A percentile compares a stretch with the other conserved stretches of the same genome.
These are phyloP conservation scores for Xylaria sp. DNA, from an alignment of 2,329 filamentous ascomycete genomes.

Conservation along the genomic window DNA sequence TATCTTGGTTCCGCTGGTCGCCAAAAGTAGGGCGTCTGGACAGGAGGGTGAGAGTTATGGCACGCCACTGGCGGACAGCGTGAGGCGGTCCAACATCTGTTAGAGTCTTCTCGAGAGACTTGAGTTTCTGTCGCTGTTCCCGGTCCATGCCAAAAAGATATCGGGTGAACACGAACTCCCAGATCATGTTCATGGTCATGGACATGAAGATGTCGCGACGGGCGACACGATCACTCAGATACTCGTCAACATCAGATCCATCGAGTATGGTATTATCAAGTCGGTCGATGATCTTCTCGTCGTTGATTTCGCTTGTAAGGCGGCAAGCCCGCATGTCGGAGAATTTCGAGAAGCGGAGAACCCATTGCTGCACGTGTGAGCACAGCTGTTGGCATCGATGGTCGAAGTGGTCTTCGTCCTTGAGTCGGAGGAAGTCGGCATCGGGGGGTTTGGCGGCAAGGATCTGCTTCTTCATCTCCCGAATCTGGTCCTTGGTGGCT, in stretches of 20 bases:
- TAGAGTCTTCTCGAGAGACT: slow-evolving; percentile 91
- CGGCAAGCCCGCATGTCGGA: slow-evolving; percentile 92
- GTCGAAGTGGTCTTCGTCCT: slow-evolving; percentile 96
- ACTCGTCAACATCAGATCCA: slow-evolving; percentile 89
- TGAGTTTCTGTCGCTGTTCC: slow-evolving; percentile 97
- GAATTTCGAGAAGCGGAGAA: slow-evolving; percentile 96
- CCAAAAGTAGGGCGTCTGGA: slow-evolving; percentile 82
- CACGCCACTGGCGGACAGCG: slow-evolving; percentile 97
- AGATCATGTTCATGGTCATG: slow-evolving; percentile 98
- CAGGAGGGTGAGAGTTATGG: slow-evolving; percentile 90
- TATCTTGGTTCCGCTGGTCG: slow-evolving; percentile 85
- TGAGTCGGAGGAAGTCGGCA: slow-evolving; percentile 77
- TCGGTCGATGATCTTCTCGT: slow-evolving; percentile 92
- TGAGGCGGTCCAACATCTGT: slow-evolving; percentile 85
- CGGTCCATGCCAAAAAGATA: slow-evolving; percentile 99
- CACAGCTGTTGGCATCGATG: slow-evolving; percentile 93
- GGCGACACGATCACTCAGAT: slow-evolving; percentile 86
- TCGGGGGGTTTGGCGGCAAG: slow-evolving; percentile 69
- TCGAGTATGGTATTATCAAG: slow-evolving; percentile 95
- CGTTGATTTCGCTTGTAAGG: slow-evolving; percentile 82
- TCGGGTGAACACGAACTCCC: slow-evolving; percentile 97
- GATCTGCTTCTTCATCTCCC: slow-evolving; percentile 67
- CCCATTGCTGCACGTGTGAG: slow-evolving; percentile 97
- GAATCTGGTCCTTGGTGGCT: slow-evolving; percentile 71
- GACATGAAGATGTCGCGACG: slow-evolving; percentile 98